Evolutionary conservation across 2,329 filamentous ascomycete genomes (phyloP).

Genomic region (Gremmenia infestans): DNA sequence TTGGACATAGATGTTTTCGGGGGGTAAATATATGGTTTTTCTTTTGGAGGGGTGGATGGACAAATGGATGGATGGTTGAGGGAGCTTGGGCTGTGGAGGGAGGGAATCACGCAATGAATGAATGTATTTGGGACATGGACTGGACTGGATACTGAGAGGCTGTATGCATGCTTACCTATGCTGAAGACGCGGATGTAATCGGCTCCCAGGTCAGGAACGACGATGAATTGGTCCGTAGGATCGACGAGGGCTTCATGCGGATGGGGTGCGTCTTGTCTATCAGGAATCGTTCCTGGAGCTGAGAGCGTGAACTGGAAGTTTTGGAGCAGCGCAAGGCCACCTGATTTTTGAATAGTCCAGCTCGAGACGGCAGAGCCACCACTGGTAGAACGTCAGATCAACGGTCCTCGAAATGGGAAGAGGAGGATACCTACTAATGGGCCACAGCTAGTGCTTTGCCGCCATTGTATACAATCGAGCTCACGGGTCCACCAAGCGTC

Average conservation of each 20-base stretch:
- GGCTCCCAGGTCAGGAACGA: constrained; percentile 49
- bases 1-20: neutral
- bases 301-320: constrained; percentile 37
- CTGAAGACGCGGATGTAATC: constrained; percentile 45
- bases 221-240: constrained; percentile 44
- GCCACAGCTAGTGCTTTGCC: constrained; percentile 33
- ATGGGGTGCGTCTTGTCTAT: constrained; percentile 42
- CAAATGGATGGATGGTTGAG: constrained; percentile 41
- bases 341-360: constrained; percentile 35
- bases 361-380: constrained; percentile 19
- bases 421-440: constrained; percentile 34
- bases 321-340: constrained; percentile 30
- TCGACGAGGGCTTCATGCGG: constrained; percentile 50
- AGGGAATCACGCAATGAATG: constrained; percentile 7
- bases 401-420: constrained; percentile 43
- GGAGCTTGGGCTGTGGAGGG: constrained; percentile 45
- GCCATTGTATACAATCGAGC: constrained; percentile 39
- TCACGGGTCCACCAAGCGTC: constrained; percentile 35
- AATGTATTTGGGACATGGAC: neutral
- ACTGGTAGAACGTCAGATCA: constrained; percentile 8
- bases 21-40: constrained; percentile 15
- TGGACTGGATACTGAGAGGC: no score
- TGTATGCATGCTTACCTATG: constrained; percentile 27
- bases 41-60: constrained; percentile 31
- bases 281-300: constrained; percentile 32